A percentile compares a stretch with the other conserved stretches of the same genome.
Conservation (phyloP, 176 grass and related monocot species). For the Saccharum officinarum region DNA sequence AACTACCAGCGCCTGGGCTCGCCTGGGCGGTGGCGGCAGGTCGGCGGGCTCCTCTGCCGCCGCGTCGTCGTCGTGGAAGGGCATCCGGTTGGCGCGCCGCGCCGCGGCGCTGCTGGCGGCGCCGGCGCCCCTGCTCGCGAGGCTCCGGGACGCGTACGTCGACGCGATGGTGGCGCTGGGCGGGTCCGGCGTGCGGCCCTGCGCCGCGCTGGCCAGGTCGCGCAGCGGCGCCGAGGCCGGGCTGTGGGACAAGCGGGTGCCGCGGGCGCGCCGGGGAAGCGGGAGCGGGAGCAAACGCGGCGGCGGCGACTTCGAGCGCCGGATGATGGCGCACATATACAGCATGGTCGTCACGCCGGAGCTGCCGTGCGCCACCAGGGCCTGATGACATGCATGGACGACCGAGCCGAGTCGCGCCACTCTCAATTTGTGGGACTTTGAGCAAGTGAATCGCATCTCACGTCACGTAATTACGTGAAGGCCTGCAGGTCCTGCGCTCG, state of each 20-base stretch:
- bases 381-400: background rate
- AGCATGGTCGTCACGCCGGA: slow-evolving; percentile 47
- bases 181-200: slow-evolving; percentile 15
- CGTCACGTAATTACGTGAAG: too few species aligned
- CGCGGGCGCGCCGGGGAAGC: slow-evolving; percentile 8
- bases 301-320: slow-evolving; percentile 47
- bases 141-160: slow-evolving; percentile 51
- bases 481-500: too few species aligned
- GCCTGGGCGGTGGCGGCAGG: slow-evolving; percentile 13
- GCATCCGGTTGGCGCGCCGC: background rate
- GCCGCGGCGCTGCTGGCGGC: slow-evolving; percentile 26
- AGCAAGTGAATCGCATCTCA: too few species aligned
- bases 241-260: slow-evolving; percentile 46
- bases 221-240: slow-evolving; percentile 26
- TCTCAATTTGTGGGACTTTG: too few species aligned
- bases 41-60: background rate
- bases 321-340: slow-evolving; percentile 67
- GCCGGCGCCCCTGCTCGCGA: slow-evolving; percentile 30
- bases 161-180: slow-evolving; percentile 53
- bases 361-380: slow-evolving; percentile 33
- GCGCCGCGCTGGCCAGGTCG: slow-evolving; percentile 26
- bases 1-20: slow-evolving; percentile 55
- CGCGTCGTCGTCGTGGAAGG: background rate
- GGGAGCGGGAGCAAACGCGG: background rate
- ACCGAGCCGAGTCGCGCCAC: too few species aligned